A percentile compares a stretch with the other conserved stretches of the same genome.
These are phyloP conservation scores for Chrysoporthe cubensis DNA, from an alignment of 2,329 filamentous ascomycete species.

Conservation along the genomic window DNA sequence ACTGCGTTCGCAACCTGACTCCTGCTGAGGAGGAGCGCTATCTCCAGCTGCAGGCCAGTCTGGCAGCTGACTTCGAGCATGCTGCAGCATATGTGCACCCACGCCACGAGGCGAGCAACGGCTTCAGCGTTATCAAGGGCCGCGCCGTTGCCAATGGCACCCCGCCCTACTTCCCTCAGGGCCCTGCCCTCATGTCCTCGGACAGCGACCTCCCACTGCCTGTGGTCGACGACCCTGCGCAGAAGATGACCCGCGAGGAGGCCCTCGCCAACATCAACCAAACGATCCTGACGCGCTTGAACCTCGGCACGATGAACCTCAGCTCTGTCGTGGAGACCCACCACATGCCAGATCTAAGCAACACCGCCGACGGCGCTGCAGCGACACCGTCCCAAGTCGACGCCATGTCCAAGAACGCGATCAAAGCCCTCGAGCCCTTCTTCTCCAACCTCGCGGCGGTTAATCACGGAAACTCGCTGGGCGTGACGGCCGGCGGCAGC, in stretches of 20 bases:
- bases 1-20: conserved; percentile 74
- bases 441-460: background rate
- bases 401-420: conserved; percentile 20
- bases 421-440: conserved; percentile 18
- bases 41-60: conserved; percentile 66
- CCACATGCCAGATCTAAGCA: conserved; percentile 16
- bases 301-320: conserved; percentile 53
- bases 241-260: conserved; percentile 69
- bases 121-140: conserved; percentile 66
- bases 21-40: conserved; percentile 72
- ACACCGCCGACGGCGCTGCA: conserved; percentile 23
- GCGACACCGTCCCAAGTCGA: conserved; percentile 16
- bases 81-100: conserved; percentile 61
- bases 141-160: conserved; percentile 67
- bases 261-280: conserved; percentile 72
- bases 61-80: conserved; percentile 54
- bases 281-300: conserved; percentile 65
- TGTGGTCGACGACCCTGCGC: conserved; percentile 56
- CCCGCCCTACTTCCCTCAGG: conserved; percentile 63
- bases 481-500: conserved; percentile 1
- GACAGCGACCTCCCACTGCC: conserved; percentile 14
- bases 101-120: conserved; percentile 58
- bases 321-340: conserved; percentile 1
- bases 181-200: conserved; percentile 44
- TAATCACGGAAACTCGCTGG: background rate